Evolutionary conservation across 768 basidiomycete species (phyloP), one percentile per base, ranked within the genome.

Genomic region (Psilocybe tampanensis): DNA sequence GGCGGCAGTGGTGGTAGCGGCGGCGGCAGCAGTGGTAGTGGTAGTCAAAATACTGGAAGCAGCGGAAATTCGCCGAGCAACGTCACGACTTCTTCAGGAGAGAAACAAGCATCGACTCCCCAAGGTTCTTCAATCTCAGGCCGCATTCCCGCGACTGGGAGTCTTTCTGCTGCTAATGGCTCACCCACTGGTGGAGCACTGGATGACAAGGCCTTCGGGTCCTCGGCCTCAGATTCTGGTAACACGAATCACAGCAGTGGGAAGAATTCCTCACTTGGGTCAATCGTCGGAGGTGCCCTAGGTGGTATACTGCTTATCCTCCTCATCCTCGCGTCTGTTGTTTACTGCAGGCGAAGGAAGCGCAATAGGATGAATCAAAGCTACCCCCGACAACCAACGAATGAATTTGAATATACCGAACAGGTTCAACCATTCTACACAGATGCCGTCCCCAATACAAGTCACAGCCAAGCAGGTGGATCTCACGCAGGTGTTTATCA

Each of bases 371-470:
- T 11, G 3, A 12, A 44, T 11, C 42, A 32, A 13, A 24, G 26
- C 6, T 33, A 48, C 29, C 22, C n/a, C n/a, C 15, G 21, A 51
- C 19, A 29, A 18, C 8, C 22, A 8, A 19, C 8, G 18, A 41
- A 21, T 44, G 43, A 19, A 18, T 48, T 48, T 23, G 52, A n/a
- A 15, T 53, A 44, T 44, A 42, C 23, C 13, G 21, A 26, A 23
- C 52, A 43, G 13, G 42, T 24, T 29, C 52, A 53, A 22, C 52
- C 52, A 15, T 53, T 53, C 24, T 53, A 32, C 29, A 53, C 42
- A 19, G 29, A 53, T 12, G 23, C 42, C 9, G 24, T 18, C 18
- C 13, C 19, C 18, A 44, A n/a, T 36, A 4, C 34, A 42, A 18
- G 9, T n/a, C 7, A 26, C 41, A 11, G 15, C 26, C 24, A 19